phyloP scores from a whole-genome alignment of 2,329 filamentous ascomycete genomes.

The Colletotrichum brevisporum region DNA sequence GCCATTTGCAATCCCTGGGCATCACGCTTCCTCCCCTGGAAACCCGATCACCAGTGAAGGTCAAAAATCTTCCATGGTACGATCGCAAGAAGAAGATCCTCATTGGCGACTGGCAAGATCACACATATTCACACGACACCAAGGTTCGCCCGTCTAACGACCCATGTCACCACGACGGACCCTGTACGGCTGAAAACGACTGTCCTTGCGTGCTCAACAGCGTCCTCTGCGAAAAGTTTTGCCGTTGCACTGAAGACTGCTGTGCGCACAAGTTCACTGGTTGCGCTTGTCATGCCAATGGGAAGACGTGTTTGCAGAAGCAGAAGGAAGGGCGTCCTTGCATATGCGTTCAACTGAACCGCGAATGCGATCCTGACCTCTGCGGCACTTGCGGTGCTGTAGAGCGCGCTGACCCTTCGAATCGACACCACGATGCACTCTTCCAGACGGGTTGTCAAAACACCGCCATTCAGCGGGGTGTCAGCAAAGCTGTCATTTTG shows the following conservation, averaged over 20 bases:
- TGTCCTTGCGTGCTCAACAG: conserved; percentile 75
- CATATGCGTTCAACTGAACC: conserved; percentile 78
- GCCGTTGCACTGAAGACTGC: conserved; percentile 70
- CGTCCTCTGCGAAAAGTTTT: conserved; percentile 81
- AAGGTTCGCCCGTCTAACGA: conserved; percentile 71
- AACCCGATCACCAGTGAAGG: conserved; percentile 48
- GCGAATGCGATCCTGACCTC: conserved; percentile 85
- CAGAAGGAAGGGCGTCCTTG: conserved; percentile 72
- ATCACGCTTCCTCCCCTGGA: conserved; percentile 49
- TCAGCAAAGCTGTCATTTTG: conserved; percentile 75
- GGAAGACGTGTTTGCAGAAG: conserved; percentile 70
- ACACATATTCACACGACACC: conserved; percentile 68
- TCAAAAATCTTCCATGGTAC: conserved; percentile 67
- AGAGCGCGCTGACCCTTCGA: conserved; percentile 78
- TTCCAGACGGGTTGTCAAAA: conserved; percentile 77
- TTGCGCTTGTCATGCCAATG: conserved; percentile 73
- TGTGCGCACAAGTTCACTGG: conserved; percentile 77
- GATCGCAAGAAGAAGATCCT: conserved; percentile 70
- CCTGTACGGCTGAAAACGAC: conserved; percentile 68
- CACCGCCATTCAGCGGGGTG: conserved; percentile 77
- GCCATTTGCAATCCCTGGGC: conserved; percentile 57
- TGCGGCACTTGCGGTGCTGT: conserved; percentile 79
- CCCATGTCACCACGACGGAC: conserved; percentile 78
- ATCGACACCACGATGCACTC: conserved; percentile 71
- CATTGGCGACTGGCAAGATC: conserved; percentile 68